These are phyloP conservation scores for Cucumis cinereus DNA, from an alignment of 306 rosid genomes.

Conservation along the genomic window DNA sequence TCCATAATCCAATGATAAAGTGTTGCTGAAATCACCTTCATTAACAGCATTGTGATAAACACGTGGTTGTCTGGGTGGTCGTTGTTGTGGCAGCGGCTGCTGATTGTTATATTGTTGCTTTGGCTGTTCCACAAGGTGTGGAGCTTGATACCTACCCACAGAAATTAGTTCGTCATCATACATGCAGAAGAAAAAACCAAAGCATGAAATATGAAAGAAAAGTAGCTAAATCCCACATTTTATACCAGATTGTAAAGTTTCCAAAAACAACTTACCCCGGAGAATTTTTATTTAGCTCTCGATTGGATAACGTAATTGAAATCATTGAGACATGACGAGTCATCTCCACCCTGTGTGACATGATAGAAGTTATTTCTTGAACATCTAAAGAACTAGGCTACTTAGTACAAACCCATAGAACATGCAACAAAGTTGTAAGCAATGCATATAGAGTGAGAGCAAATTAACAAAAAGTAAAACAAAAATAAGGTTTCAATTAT, in stretches of 20 bases:
- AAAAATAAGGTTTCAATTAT: not conserved
- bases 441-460: not conserved
- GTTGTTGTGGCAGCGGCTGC: slow-evolving; percentile 35
- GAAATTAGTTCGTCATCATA: slow-evolving; percentile 2
- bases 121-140: slow-evolving; percentile 40
- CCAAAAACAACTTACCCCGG: slow-evolving; percentile 55
- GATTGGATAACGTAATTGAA: slow-evolving; percentile 61
- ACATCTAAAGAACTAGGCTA: not conserved
- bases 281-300: slow-evolving; percentile 59
- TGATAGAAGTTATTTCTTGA: not conserved
- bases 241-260: not conserved
- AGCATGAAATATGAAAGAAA: not conserved
- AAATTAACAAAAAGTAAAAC: not conserved
- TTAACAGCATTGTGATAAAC: slow-evolving; percentile 53
- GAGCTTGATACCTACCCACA: slow-evolving; percentile 62
- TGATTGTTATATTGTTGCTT: slow-evolving; percentile 57
- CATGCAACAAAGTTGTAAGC: not conserved
- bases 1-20: not conserved
- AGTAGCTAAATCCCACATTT: not conserved
- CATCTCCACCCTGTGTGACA: slow-evolving; percentile 84
- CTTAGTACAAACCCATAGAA: not conserved
- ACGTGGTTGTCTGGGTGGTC: slow-evolving; percentile 48
- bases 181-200: slow-evolving; percentile 2
- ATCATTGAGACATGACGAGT: slow-evolving; percentile 99
- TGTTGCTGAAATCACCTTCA: slow-evolving; percentile 41